A percentile compares a stretch with the other conserved stretches of the same genome.
Evolutionary conservation across 163 green algal species (phyloP).

Genomic region (Chlamydomonas reinhardtii): DNA sequence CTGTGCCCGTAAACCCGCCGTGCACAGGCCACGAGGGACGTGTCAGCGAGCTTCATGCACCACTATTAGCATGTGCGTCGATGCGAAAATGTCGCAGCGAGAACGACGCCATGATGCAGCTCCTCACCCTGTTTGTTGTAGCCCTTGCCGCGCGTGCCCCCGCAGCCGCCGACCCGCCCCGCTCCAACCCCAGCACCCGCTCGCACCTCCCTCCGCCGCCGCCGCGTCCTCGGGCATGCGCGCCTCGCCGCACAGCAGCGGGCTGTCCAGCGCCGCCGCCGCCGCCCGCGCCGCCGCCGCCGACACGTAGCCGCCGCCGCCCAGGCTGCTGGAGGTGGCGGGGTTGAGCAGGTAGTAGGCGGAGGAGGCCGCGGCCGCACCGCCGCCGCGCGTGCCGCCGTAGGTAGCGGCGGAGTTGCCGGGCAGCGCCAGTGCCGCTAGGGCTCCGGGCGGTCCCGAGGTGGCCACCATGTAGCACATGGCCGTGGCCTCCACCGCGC

Average conservation of each 20-base stretch:
- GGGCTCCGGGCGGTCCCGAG: not conserved
- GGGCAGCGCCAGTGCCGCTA: not conserved
- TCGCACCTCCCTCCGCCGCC: constrained; percentile 2
- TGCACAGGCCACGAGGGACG: too few relatives aligned
- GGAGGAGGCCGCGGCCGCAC: not conserved
- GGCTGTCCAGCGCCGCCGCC: constrained; percentile 78
- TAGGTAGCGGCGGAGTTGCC: not conserved
- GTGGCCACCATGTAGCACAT: constrained; percentile 92
- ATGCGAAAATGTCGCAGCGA: too few relatives aligned
- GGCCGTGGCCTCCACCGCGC: constrained; percentile 81
- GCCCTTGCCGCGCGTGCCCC: too few relatives aligned
- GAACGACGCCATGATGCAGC: too few relatives aligned
- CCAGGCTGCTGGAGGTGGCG: constrained; percentile 6
- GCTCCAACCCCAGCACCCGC: not conserved
- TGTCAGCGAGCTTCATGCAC: too few relatives aligned
- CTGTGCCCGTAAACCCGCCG: too few relatives aligned
- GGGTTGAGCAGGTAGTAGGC: too few relatives aligned
- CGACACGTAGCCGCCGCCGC: not conserved
- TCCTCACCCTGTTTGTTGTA: too few relatives aligned
- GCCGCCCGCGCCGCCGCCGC: constrained; percentile 69
- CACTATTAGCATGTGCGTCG: too few relatives aligned
- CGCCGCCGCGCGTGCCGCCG: not conserved
- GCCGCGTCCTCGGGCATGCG: constrained; percentile 68
- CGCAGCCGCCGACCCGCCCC: too few relatives aligned
- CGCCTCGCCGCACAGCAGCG: constrained; percentile 79